Conservation (phyloP, 2,329 filamentous ascomycete genomes). For the Chrysoporthe deuterocubensis region DNA sequence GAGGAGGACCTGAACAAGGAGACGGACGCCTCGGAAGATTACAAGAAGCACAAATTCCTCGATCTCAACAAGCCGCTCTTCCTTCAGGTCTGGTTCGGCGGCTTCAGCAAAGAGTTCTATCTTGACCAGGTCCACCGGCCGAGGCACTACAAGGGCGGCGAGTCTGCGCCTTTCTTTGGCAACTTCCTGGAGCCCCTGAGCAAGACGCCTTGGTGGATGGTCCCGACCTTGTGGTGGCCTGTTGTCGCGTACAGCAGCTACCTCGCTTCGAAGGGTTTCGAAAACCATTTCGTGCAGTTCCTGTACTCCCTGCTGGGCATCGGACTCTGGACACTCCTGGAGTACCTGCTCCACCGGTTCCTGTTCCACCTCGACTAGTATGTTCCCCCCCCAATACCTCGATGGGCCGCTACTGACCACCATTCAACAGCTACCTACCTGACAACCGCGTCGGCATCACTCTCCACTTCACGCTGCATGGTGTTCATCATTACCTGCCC, state of each 20-base stretch:
- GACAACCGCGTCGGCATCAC: constrained; percentile 89
- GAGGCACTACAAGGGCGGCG: constrained; percentile 91
- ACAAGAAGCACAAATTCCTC: constrained; percentile 90
- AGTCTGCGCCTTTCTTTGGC: constrained; percentile 91
- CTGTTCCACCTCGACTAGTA: constrained; percentile 94
- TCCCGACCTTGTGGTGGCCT: constrained; percentile 87
- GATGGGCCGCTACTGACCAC: neutral
- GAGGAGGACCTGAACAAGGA: constrained; percentile 86
- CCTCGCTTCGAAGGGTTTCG: constrained; percentile 65
- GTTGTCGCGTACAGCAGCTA: constrained; percentile 73
- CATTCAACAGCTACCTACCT: constrained; percentile 71
- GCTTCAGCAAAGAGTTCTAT: constrained; percentile 95
- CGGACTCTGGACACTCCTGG: constrained; percentile 83
- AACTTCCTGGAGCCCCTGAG: constrained; percentile 98
- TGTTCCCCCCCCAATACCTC: constrained; percentile 40
- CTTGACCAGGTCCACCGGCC: constrained; percentile 94
- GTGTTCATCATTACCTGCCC: constrained; percentile 97
- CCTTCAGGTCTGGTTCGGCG: constrained; percentile 84
- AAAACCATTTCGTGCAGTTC: constrained; percentile 49
- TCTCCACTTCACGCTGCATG: constrained; percentile 90
- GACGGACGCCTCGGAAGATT: constrained; percentile 77
- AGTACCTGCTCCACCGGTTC: constrained; percentile 87
- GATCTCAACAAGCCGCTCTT: constrained; percentile 85
- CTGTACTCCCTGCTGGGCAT: constrained; percentile 73
- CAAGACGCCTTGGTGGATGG: constrained; percentile 91